These are phyloP conservation scores for Aspergillus coremiiformis DNA, from an alignment of 495 filamentous ascomycete species.

Conservation along the genomic window DNA sequence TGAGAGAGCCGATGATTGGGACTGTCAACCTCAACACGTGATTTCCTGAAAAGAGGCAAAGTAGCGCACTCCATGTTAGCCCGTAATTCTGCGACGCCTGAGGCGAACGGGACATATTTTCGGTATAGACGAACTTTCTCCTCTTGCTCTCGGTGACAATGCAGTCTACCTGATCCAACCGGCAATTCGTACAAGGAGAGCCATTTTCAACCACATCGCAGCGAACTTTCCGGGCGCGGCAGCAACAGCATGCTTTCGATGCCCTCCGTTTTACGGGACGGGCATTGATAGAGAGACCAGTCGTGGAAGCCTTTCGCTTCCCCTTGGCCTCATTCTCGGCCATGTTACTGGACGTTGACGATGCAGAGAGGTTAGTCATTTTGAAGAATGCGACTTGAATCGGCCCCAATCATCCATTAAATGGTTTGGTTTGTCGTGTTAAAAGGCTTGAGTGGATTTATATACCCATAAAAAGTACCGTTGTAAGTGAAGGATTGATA, in stretches of 20 bases:
- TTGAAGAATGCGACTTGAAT: slow-evolving; percentile 9
- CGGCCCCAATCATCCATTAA: neutral
- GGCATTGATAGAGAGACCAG: slow-evolving; percentile 32
- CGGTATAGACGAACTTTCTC: slow-evolving; percentile 51
- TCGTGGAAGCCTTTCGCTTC: slow-evolving; percentile 39
- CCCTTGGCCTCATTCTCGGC: slow-evolving; percentile 30
- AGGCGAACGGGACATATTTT: slow-evolving; percentile 5
- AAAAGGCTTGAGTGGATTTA: neutral
- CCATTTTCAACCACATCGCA: slow-evolving; percentile 88
- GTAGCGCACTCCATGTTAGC: slow-evolving; percentile 14
- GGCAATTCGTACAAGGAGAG: slow-evolving; percentile 83
- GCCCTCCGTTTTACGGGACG: slow-evolving; percentile 73
- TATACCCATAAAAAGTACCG: neutral
- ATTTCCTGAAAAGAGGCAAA: slow-evolving; percentile 31
- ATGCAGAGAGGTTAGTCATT: slow-evolving; percentile 21
- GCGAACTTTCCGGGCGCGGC: slow-evolving; percentile 81
- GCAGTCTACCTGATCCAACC: slow-evolving; percentile 81
- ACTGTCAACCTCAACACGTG: slow-evolving; percentile 34
- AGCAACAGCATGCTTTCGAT: slow-evolving; percentile 80
- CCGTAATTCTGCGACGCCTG: neutral
- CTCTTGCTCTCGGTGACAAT: slow-evolving; percentile 85
- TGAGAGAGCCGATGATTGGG: slow-evolving; percentile 24
- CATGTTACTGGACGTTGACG: slow-evolving; percentile 14
- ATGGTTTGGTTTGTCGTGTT: neutral
- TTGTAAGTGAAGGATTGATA: slow-evolving; percentile 1